Conservation (phyloP, 768 basidiomycete genomes). For the Collybia sordida region DNA sequence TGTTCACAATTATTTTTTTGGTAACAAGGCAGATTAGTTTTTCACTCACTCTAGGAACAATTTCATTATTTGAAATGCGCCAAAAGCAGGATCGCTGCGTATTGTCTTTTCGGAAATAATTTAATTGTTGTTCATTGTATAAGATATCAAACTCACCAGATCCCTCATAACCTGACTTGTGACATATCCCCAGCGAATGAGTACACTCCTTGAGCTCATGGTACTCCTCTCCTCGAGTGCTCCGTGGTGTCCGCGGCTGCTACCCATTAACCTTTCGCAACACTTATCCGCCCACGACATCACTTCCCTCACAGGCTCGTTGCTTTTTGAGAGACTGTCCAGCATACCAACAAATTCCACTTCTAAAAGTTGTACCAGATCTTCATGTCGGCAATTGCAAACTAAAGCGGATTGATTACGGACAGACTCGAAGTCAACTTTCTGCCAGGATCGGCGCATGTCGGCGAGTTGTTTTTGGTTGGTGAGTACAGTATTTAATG, state of each 20-base stretch:
- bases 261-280: constrained; percentile 80
- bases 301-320: constrained; percentile 80
- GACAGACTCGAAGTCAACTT: constrained; percentile 88
- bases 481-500: constrained; percentile 82
- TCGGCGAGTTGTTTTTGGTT: constrained; percentile 83
- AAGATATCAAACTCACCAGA: constrained; percentile 51
- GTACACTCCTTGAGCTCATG: constrained; percentile 83
- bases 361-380: constrained; percentile 81
- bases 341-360: constrained; percentile 81
- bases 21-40: constrained; percentile 4
- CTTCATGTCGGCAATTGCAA: constrained; percentile 91
- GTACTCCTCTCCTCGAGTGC: constrained; percentile 71
- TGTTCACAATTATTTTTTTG: constrained; percentile 14
- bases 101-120: constrained; percentile 59
- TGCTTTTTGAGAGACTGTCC: constrained; percentile 68
- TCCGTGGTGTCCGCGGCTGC: constrained; percentile 50
- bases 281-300: constrained; percentile 94
- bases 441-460: constrained; percentile 87
- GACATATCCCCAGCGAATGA: constrained; percentile 92
- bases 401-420: constrained; percentile 91
- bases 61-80: constrained; percentile 90
- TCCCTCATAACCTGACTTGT: constrained; percentile 93
- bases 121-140: constrained; percentile 3
- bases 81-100: constrained; percentile 89
- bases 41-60: constrained; percentile 88